phyloP scores from a whole-genome alignment of 352 stramenopile species.

The Plasmopara halstedii region DNA sequence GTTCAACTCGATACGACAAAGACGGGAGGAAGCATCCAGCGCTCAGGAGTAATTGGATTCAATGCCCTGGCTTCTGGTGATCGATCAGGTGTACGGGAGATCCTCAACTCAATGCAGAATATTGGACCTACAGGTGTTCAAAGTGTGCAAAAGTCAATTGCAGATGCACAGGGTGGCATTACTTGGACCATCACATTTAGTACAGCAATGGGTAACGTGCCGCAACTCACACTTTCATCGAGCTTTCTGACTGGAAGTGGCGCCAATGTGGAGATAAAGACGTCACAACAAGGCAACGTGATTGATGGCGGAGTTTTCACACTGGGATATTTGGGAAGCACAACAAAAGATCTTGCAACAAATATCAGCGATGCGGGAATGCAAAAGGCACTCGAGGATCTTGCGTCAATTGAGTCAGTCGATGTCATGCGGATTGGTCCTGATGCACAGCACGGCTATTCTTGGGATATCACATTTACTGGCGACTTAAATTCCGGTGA shows the following conservation, averaged over 20 bases:
- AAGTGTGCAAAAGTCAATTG: slow-evolving; percentile 43
- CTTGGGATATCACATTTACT: slow-evolving; percentile 77
- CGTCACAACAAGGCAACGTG: slow-evolving; percentile 46
- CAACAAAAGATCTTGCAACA: slow-evolving; percentile 76
- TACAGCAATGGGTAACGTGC: slow-evolving; percentile 51
- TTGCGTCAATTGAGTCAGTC: slow-evolving; percentile 57
- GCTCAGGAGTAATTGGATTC: slow-evolving; percentile 89
- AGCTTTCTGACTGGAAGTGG: slow-evolving; percentile 64
- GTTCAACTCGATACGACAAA: slow-evolving; percentile 86
- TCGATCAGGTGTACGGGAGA: slow-evolving; percentile 50
- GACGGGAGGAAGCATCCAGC: slow-evolving; percentile 80
- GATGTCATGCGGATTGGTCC: slow-evolving; percentile 45
- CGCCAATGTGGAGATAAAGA: slow-evolving; percentile 63
- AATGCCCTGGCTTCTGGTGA: slow-evolving; percentile 48
- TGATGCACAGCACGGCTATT: slow-evolving; percentile 52
- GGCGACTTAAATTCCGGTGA: slow-evolving; percentile 55
- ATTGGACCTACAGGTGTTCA: slow-evolving; percentile 49
- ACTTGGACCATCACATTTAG: slow-evolving; percentile 89
- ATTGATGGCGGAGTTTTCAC: slow-evolving; percentile 87
- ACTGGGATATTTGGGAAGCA: slow-evolving; percentile 83
- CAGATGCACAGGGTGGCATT: slow-evolving; percentile 83
- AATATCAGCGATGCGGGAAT: slow-evolving; percentile 68
- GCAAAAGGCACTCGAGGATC: slow-evolving; percentile 47
- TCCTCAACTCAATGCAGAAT: slow-evolving; percentile 78
- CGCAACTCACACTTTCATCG: slow-evolving; percentile 48